Conservation (phyloP, 805 yeast species). For the Starmerella vaccinii region DNA sequence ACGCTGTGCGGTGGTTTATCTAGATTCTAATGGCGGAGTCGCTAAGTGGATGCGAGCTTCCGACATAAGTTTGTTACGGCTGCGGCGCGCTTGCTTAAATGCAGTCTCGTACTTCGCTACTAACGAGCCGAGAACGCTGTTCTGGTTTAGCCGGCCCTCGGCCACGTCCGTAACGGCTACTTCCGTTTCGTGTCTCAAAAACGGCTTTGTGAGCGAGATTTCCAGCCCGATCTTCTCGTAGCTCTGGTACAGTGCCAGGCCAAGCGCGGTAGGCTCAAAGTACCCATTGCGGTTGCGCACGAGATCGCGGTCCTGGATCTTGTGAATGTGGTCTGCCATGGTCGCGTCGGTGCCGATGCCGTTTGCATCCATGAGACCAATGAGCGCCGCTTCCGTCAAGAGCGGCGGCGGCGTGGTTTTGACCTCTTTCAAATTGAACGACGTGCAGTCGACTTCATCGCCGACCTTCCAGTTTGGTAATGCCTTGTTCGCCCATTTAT, state of each 20-base stretch:
- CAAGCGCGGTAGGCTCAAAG: constrained; percentile 71
- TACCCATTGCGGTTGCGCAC: constrained; percentile 35
- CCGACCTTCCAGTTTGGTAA: constrained; percentile 55
- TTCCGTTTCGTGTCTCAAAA: constrained; percentile 69
- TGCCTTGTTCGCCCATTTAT: constrained; percentile 56
- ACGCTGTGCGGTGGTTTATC: background rate
- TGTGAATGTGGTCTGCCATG: constrained; percentile 93
- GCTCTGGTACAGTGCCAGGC: constrained; percentile 79
- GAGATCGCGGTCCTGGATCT: constrained; percentile 59
- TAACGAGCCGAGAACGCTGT: constrained; percentile 20
- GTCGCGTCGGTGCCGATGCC: constrained; percentile 99
- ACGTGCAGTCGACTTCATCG: constrained; percentile 46
- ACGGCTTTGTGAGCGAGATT: constrained; percentile 76
- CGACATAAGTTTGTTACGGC: constrained; percentile 9
- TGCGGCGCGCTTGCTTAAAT: constrained; percentile 14
- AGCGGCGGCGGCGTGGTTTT: constrained; percentile 70
- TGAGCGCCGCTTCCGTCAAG: constrained; percentile 85
- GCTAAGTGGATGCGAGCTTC: constrained; percentile 10
- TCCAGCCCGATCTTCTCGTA: constrained; percentile 72
- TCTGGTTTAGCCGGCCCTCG: constrained; percentile 46
- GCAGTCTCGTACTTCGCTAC: constrained; percentile 22
- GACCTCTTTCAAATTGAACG: constrained; percentile 59
- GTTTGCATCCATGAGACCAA: constrained; percentile 88
- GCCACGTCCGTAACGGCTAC: constrained; percentile 55
- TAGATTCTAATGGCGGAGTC: background rate